Conservation (phyloP, 768 basidiomycete species). For the Tricholoma hemisulphureum region DNA sequence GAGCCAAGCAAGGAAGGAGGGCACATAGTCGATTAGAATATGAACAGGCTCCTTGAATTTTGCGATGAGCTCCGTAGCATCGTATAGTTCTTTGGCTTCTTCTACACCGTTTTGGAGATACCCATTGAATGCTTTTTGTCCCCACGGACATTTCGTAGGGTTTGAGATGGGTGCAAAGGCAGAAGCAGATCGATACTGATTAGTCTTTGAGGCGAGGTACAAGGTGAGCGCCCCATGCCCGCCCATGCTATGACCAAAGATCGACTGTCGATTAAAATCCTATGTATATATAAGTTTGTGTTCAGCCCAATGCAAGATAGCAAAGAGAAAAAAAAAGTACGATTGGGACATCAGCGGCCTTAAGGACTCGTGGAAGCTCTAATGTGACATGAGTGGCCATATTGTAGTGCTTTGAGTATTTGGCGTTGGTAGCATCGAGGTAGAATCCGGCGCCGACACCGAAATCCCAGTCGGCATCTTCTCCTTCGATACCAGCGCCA, state of each 20-base stretch:
- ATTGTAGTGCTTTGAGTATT: constrained; percentile 74
- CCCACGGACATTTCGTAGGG: constrained; percentile 87
- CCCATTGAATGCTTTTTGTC: constrained; percentile 84
- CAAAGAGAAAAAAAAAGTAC: constrained; percentile 42
- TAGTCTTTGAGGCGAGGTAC: constrained; percentile 73
- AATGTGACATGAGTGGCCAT: constrained; percentile 84
- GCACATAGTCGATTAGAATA: constrained; percentile 83
- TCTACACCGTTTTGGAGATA: constrained; percentile 76
- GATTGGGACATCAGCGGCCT: constrained; percentile 71
- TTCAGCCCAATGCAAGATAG: not conserved
- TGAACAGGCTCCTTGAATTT: constrained; percentile 62
- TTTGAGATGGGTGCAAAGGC: constrained; percentile 88
- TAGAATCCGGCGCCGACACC: constrained; percentile 98
- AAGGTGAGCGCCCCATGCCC: constrained; percentile 93
- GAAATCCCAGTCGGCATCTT: constrained; percentile 85
- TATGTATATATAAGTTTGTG: too few relatives aligned
- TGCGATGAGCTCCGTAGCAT: constrained; percentile 81
- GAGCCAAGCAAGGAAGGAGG: constrained; percentile 22
- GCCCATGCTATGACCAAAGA: constrained; percentile 98
- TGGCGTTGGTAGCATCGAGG: constrained; percentile 80
- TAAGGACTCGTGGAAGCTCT: constrained; percentile 81
- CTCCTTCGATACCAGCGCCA: constrained; percentile 82
- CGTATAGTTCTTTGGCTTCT: constrained; percentile 74
- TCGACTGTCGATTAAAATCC: constrained; percentile 82
- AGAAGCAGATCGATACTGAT: constrained; percentile 80